Evolutionary conservation across 352 stramenopile genomes (phyloP), one percentile per base, ranked within the genome.

Genomic region (Phytophthora rubi): DNA sequence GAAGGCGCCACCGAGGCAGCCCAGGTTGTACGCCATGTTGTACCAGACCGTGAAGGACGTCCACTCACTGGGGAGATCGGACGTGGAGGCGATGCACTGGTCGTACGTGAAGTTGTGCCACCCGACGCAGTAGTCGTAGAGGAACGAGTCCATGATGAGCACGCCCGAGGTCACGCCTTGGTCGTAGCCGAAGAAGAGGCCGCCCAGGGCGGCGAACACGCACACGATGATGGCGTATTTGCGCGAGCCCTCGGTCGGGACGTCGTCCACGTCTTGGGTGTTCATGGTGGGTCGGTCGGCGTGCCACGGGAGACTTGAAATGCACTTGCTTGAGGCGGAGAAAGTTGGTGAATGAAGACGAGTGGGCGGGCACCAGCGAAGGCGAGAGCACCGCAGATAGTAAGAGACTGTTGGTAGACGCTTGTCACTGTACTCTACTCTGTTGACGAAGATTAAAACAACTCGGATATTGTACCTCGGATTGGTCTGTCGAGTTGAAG

Each of bases 201-300:
- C 60, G 10, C 60, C 60, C 8, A 67, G 39, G 0, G 60, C 60
- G 21, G 59, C 59, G 48, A 66, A 66, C 18, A 66, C 35, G 33
- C 59, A 66, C 23, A 66, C 59, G 15, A 67, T 39, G 59, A 73
- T 74, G 53, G 73, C 73, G 35, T 79, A 79, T 21, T 52, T 74
- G 59, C 62, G 65, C 33, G 55, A 65, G 35, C 72, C 72, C 59
- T 76, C 59, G 4, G 72, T 76, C 12, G 71, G 71, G 52, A 58
- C 18, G 28, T 63, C 52, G 28, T 72, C 58, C 45, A 59, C 32
- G 9, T 54, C 47, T 48, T 65, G 63, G 23, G 55, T 65, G 59
- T 8, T 60, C 59, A 67, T 60, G 21, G 10, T 47, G 12, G 37
- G 35, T 42, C 37, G 12, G 37, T 44, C 6, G 37, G 37, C 9